Conservation (phyloP, 345 rosid genomes). For the Hibiscus mutabilis region DNA sequence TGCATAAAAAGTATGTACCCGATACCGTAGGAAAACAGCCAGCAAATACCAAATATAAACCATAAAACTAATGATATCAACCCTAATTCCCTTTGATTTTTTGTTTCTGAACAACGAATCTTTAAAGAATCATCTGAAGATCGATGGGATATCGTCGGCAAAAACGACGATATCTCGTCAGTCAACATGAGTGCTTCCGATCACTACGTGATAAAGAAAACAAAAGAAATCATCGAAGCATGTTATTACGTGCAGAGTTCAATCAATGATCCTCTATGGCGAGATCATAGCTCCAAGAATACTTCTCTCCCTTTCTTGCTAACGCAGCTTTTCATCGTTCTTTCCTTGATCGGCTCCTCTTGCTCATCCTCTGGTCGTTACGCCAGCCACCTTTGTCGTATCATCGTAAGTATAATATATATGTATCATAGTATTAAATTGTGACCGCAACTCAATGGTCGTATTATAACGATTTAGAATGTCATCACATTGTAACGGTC, state of each 20-base stretch:
- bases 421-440: neutral
- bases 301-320: constrained; percentile 13
- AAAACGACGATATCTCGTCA: neutral
- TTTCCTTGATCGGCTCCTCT: neutral
- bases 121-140: too few relatives aligned
- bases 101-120: too few relatives aligned
- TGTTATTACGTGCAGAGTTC: neutral
- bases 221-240: neutral
- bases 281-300: neutral
- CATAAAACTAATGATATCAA: too few relatives aligned
- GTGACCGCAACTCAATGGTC: too few relatives aligned
- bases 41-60: too few relatives aligned
- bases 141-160: too few relatives aligned
- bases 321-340: neutral
- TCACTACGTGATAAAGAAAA: neutral
- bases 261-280: neutral
- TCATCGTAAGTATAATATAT: neutral
- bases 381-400: constrained; percentile 10
- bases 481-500: too few relatives aligned
- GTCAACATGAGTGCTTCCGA: neutral
- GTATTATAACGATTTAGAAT: too few relatives aligned
- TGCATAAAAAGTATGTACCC: too few relatives aligned
- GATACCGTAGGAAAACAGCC: too few relatives aligned
- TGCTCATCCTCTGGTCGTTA: neutral
- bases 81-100: too few relatives aligned